A percentile compares a stretch with the other conserved stretches of the same genome.
These are phyloP conservation scores for Diaporthe batatas DNA, from an alignment of 2,329 filamentous ascomycete species.

Conservation along the genomic window DNA sequence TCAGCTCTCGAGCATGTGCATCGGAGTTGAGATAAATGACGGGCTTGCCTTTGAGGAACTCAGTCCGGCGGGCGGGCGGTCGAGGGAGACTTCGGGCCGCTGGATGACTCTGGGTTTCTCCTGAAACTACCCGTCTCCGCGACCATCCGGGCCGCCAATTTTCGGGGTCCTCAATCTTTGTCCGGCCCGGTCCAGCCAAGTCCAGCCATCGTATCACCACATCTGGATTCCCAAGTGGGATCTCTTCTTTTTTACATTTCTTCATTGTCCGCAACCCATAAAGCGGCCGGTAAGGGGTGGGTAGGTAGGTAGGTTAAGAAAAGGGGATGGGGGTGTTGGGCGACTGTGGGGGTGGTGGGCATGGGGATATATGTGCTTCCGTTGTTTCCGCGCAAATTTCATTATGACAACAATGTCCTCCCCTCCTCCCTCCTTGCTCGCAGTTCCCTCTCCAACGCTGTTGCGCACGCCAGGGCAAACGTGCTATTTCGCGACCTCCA, in stretches of 20 bases:
- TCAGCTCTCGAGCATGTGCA: neutral
- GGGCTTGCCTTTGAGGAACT: neutral
- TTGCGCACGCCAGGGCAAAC: constrained; percentile 13
- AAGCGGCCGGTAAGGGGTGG: neutral
- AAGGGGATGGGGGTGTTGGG: constrained; percentile 7
- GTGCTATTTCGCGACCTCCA: constrained; percentile 11
- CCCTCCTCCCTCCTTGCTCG: constrained; percentile 17
- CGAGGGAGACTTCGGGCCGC: neutral
- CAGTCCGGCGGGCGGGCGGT: neutral
- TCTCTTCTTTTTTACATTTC: constrained; percentile 18
- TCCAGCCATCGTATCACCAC: constrained; percentile 4
- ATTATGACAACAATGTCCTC: constrained; percentile 41
- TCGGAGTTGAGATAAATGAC: neutral
- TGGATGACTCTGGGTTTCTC: neutral
- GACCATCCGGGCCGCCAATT: neutral
- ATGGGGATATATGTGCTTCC: constrained; percentile 43
- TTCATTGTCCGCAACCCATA: neutral
- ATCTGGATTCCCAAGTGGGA: neutral
- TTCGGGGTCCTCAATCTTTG: neutral
- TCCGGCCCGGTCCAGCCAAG: neutral
- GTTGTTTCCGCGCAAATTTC: constrained; percentile 41
- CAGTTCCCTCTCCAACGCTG: constrained; percentile 11
- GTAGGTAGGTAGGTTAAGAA: constrained; percentile 8
- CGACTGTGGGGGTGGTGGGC: constrained; percentile 15
- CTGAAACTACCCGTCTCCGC: neutral